Evolutionary conservation across 257 asterid genomes (phyloP).

Genomic region (Solanum stenotomum): DNA sequence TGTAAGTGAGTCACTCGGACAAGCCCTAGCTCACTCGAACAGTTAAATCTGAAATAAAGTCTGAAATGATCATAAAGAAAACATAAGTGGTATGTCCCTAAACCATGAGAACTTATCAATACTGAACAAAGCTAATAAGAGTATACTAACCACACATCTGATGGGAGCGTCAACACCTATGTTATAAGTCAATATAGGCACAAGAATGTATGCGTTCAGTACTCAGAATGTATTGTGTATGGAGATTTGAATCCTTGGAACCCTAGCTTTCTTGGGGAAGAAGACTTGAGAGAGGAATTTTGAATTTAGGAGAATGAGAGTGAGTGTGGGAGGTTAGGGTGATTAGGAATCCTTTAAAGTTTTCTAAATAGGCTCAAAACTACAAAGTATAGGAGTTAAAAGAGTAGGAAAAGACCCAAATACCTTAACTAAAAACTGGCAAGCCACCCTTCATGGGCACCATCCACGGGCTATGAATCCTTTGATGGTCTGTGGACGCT

Average conservation of each 20-base stretch:
- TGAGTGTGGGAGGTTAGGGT: not conserved
- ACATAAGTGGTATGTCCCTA: not conserved
- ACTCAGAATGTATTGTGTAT: not conserved
- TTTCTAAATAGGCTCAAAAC: not conserved
- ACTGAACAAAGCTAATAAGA: not conserved
- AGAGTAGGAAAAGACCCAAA: not conserved
- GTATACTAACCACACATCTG: not conserved
- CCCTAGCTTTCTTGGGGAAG: not conserved
- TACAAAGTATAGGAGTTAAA: not conserved
- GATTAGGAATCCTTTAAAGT: not conserved
- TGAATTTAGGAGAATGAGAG: not conserved
- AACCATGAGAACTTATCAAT: not conserved
- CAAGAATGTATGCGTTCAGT: not conserved
- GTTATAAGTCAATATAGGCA: not conserved
- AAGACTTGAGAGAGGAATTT: not conserved
- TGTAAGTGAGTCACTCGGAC: not conserved
- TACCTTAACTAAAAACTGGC: not conserved
- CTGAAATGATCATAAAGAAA: not conserved
- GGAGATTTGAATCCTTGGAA: not conserved
- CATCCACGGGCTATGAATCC: not conserved
- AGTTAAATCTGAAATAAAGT: not conserved
- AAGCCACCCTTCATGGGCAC: not conserved
- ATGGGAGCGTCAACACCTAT: not conserved
- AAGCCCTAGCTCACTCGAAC: not conserved
- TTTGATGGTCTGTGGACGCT: too few relatives aligned